Base-by-base conservation (phyloP, 768 basidiomycete genomes). In the Pisolithus marmoratus region DNA sequence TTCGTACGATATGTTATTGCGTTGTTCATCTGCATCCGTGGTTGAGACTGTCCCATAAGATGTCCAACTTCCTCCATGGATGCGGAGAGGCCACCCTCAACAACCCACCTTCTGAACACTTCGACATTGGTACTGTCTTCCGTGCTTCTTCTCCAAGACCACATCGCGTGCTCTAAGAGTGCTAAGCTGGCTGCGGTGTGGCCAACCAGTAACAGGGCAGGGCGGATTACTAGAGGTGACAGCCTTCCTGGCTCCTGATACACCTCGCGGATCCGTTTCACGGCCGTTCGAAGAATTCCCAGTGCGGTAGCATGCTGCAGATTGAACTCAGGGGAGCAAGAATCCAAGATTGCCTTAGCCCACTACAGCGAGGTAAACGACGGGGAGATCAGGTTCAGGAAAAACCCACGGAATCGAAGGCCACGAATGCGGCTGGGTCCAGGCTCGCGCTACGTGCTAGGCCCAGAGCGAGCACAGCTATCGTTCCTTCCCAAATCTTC, bases 161-260 rank as follows among this genome's bases (percentile, higher is more conserved):
- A 90, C 11, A 78, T 63, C 0, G 83, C 80, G 44, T 90, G 87
- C 62, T 90, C 86, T 9, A 90, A 70, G 24, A 89, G 75, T 60
- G 78, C 80, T 2, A 77, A 49, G 8, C 75, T 71, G 1, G 84
- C 79, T 0, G 83, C 71, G 27, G 80, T 56, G 41, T 78, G 73
- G 1, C 81, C 83, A 27, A 83, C 69, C 3, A 87, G 70, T 57
- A 82, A 74, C 23, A 90, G 69, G 2, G 81, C 77, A 0, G 83
- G 78, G 3, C 81, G 79, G 0, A 80, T 72, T 17, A 84, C 60
- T 1, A 84, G 66, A 8, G 79, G 73, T 0, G 75, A 66, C 11
- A 76, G 66, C 20, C 7, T 47, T 26, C 36, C 27, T 2, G 75
- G 73, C 4, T 61, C 58, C 23, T 60, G 60, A 54, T 82, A 81